A percentile compares a stretch with the other conserved stretches of the same genome.
These are phyloP conservation scores for Groenewaldozyma auringiensis DNA, from an alignment of 1,139 yeast species.

Conservation along the genomic window DNA sequence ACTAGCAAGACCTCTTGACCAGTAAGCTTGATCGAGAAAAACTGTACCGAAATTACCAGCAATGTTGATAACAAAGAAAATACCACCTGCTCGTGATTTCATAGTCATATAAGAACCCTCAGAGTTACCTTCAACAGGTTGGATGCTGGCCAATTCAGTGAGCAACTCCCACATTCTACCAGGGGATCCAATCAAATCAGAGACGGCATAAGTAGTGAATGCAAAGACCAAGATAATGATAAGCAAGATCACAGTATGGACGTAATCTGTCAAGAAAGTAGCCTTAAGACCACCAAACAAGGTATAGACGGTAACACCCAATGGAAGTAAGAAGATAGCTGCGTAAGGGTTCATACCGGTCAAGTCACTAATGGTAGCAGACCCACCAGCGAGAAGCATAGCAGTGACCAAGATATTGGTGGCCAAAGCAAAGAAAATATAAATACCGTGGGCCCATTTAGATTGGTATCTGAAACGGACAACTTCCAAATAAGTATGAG, in stretches of 20 bases:
- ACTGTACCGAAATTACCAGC: slow-evolving; percentile 86
- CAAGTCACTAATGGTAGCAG: slow-evolving; percentile 56
- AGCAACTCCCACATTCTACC: slow-evolving; percentile 66
- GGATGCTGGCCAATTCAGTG: slow-evolving; percentile 39
- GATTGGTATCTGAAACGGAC: slow-evolving; percentile 64
- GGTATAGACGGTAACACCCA: slow-evolving; percentile 78
- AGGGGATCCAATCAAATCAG: slow-evolving; percentile 70
- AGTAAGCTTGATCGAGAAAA: slow-evolving; percentile 81
- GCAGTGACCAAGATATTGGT: slow-evolving; percentile 75
- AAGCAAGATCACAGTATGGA: slow-evolving; percentile 52
- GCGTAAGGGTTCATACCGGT: slow-evolving; percentile 84
- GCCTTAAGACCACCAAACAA: slow-evolving; percentile 87
- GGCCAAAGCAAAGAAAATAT: slow-evolving; percentile 72
- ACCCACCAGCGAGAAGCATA: slow-evolving; percentile 80
- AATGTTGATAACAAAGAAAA: slow-evolving; percentile 74
- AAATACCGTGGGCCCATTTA: slow-evolving; percentile 52
- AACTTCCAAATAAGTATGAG: slow-evolving; percentile 70
- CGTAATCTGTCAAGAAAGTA: slow-evolving; percentile 80
- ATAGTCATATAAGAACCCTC: slow-evolving; percentile 70
- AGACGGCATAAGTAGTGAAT: slow-evolving; percentile 39
- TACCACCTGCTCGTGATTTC: slow-evolving; percentile 58
- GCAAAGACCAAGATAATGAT: slow-evolving; percentile 32
- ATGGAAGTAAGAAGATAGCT: slow-evolving; percentile 69
- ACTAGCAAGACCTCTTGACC: slow-evolving; percentile 80
- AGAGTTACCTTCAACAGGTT: slow-evolving; percentile 55